Conservation (phyloP, 257 asterid genomes). For the Dorcoceras hygrometricum region DNA sequence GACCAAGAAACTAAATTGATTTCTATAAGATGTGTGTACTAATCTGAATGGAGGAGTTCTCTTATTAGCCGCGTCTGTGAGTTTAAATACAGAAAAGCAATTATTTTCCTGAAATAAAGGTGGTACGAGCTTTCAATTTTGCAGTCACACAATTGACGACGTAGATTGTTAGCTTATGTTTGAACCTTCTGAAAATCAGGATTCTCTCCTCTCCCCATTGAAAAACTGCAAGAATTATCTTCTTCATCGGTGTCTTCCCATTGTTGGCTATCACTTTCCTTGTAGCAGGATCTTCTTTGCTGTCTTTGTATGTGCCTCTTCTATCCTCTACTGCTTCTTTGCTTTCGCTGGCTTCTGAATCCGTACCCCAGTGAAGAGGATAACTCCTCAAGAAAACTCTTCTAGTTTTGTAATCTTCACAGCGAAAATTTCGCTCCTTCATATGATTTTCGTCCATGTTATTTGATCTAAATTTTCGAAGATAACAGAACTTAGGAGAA, state of each 20-base stretch:
- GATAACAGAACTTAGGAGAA: neutral
- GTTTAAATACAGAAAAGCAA: constrained; percentile 20
- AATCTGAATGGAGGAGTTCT: neutral
- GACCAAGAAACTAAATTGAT: too few relatives aligned
- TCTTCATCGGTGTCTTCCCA: constrained; percentile 45
- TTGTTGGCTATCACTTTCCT: constrained; percentile 9
- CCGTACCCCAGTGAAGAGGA: constrained; percentile 61
- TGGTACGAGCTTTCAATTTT: constrained; percentile 48
- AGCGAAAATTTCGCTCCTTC: neutral
- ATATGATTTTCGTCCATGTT: neutral
- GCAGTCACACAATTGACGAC: constrained; percentile 68
- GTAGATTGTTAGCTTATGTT: constrained; percentile 59
- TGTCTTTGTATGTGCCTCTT: constrained; percentile 5
- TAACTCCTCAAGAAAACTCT: constrained; percentile 82
- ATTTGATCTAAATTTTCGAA: too few relatives aligned
- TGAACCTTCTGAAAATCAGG: constrained; percentile 59
- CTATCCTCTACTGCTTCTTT: constrained; percentile 23
- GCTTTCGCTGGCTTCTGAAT: constrained; percentile 44
- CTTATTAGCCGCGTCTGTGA: neutral
- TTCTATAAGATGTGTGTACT: neutral
- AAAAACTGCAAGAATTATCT: constrained; percentile 47
- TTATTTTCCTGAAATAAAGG: constrained; percentile 49
- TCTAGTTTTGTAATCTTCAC: constrained; percentile 34
- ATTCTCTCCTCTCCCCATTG: constrained; percentile 70
- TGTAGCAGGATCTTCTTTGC: constrained; percentile 26